A percentile compares a stretch with the other conserved stretches of the same genome.
Evolutionary conservation across 2,329 filamentous ascomycete genomes (phyloP).

Genomic region (Diaporthe sp.): DNA sequence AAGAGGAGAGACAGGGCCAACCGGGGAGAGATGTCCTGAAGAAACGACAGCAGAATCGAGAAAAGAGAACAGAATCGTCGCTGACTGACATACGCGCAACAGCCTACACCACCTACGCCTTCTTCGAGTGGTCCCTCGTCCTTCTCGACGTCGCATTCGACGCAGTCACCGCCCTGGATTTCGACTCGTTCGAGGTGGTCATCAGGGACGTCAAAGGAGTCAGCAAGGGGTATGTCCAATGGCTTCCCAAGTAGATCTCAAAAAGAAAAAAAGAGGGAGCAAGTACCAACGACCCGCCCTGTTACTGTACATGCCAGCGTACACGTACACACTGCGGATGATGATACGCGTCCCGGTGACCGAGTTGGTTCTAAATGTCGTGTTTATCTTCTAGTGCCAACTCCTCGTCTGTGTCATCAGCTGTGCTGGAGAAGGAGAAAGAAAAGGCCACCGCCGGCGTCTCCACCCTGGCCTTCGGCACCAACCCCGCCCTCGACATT

Average conservation of each 20-base stretch:
- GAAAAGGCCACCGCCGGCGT: constrained; percentile 79
- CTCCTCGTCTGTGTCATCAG: constrained; percentile 60
- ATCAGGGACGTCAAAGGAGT: constrained; percentile 90
- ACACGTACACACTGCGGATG: constrained; percentile 35
- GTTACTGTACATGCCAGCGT: constrained; percentile 41
- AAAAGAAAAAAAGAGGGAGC: constrained; percentile 19
- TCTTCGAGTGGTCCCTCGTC: constrained; percentile 97
- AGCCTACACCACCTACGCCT: constrained; percentile 98
- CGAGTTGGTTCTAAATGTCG: constrained; percentile 55
- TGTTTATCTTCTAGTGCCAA: constrained; percentile 59
- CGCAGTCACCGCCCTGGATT: constrained; percentile 93
- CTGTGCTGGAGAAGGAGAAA: constrained; percentile 81
- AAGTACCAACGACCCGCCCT: constrained; percentile 32
- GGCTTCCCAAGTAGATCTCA: constrained; percentile 85
- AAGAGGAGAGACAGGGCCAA: background rate
- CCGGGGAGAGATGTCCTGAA: no score
- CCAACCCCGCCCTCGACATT: constrained; percentile 82
- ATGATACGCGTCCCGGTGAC: constrained; percentile 23
- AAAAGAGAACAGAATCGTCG: background rate
- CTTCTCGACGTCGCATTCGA: constrained; percentile 97
- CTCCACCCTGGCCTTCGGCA: constrained; percentile 80
- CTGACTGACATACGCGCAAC: constrained; percentile 38
- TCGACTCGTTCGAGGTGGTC: constrained; percentile 87
- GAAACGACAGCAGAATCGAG: background rate
- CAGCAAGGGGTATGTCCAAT: constrained; percentile 98